Conservation (phyloP, 208 protist species). For the Leishmania braziliensis region DNA sequence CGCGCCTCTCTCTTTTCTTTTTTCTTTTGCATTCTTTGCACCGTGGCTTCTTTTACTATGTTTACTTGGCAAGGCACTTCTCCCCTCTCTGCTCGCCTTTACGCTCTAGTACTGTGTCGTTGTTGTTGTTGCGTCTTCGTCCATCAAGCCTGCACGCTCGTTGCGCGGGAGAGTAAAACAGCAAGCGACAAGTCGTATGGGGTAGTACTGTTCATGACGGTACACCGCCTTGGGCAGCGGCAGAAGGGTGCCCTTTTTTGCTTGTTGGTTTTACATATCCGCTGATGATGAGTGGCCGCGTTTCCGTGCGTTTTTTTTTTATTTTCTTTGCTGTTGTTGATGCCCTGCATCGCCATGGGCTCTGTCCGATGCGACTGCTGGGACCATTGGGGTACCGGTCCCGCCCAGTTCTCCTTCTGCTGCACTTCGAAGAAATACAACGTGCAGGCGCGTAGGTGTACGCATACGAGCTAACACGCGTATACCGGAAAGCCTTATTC, state of each 20-base stretch:
- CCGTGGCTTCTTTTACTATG: background rate
- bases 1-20: background rate
- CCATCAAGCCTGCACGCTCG: background rate
- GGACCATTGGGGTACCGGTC: background rate
- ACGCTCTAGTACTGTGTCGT: no score
- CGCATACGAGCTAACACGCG: background rate
- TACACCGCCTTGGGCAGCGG: background rate
- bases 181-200: background rate
- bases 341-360: background rate
- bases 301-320: background rate
- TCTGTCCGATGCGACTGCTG: background rate
- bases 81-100: background rate
- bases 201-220: background rate
- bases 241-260: background rate
- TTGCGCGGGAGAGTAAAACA: background rate
- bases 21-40: background rate
- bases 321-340: no score
- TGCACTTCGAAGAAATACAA: background rate
- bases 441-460: background rate
- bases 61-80: background rate
- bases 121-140: background rate
- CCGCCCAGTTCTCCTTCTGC: background rate
- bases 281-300: background rate
- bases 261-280: background rate
- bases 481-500: background rate